These are phyloP conservation scores for Chimonanthus salicifolius DNA, from an alignment of 164 flowering plant species.

Conservation along the genomic window DNA sequence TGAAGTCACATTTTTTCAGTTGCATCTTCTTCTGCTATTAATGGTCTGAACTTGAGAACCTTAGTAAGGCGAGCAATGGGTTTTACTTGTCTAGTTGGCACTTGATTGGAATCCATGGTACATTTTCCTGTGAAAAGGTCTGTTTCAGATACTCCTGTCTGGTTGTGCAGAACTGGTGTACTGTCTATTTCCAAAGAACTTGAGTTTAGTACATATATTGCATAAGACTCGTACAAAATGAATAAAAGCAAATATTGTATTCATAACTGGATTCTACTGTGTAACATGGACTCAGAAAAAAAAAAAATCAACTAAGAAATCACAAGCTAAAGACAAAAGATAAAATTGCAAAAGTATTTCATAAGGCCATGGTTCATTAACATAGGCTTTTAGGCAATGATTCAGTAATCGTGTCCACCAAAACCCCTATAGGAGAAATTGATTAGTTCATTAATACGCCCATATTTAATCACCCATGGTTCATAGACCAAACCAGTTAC, in stretches of 20 bases:
- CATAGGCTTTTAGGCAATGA: no score
- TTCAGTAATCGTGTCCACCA: no score
- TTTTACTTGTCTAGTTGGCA: constrained; percentile 44
- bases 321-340: background rate
- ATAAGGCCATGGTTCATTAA: no score
- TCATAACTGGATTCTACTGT: no score
- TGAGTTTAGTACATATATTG: background rate
- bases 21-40: constrained; percentile 22
- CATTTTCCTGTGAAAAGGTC: constrained; percentile 38
- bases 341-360: background rate
- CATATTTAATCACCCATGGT: no score
- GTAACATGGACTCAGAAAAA: no score
- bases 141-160: constrained; percentile 55
- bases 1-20: background rate
- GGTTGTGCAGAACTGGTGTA: constrained; percentile 43
- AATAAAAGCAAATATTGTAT: no score
- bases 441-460: no score
- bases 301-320: background rate
- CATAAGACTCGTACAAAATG: background rate
- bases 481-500: no score
- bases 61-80: constrained; percentile 45
- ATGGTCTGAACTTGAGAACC: constrained; percentile 49
- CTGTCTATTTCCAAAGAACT: constrained; percentile 28
- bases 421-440: no score
- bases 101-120: constrained; percentile 41